These are phyloP conservation scores for Kentomonas sorsogonicus DNA, from an alignment of 208 protist genomes.

Conservation along the genomic window DNA sequence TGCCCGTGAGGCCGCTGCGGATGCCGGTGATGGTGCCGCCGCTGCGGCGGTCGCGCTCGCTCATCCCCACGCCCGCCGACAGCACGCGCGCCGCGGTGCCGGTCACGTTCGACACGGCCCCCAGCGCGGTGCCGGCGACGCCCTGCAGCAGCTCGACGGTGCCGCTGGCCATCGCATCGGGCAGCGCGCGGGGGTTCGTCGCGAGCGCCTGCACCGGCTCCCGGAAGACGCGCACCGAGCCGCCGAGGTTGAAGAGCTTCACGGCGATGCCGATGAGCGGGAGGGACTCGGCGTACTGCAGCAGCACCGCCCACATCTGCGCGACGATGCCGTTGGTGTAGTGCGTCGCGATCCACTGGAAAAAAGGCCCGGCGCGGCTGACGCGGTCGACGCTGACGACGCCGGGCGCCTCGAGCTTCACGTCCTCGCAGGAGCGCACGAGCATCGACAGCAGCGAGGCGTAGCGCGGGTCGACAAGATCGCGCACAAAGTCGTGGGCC, in stretches of 20 bases:
- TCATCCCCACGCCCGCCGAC: slow-evolving; percentile 45
- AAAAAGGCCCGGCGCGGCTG: slow-evolving; percentile 49
- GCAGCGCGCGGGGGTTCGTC: slow-evolving; percentile 70
- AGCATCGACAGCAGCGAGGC: slow-evolving; percentile 84
- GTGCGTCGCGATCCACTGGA: slow-evolving; percentile 63
- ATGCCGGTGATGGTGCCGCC: slow-evolving; percentile 58
- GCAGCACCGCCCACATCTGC: slow-evolving; percentile 60
- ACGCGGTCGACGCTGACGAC: slow-evolving; percentile 52
- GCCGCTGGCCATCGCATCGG: slow-evolving; percentile 62
- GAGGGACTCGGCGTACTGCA: slow-evolving; percentile 87
- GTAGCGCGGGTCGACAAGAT: slow-evolving; percentile 52
- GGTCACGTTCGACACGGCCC: slow-evolving; percentile 77
- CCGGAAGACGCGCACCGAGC: slow-evolving; percentile 75
- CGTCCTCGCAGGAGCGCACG: slow-evolving; percentile 75
- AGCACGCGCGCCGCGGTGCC: slow-evolving; percentile 68
- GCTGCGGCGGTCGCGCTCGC: slow-evolving; percentile 41
- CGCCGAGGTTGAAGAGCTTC: slow-evolving; percentile 73
- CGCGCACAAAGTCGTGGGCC: slow-evolving; percentile 76
- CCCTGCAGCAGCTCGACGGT: slow-evolving; percentile 61
- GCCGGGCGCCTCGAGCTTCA: slow-evolving; percentile 62
- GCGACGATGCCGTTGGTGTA: slow-evolving; percentile 65
- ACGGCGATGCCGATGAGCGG: slow-evolving; percentile 80
- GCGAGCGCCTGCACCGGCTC: slow-evolving; percentile 73
- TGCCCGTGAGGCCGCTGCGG: slow-evolving; percentile 62
- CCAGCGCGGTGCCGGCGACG: slow-evolving; percentile 66